phyloP scores from a whole-genome alignment of 805 yeast species.

The Maudiozyma saulgeensis region DNA sequence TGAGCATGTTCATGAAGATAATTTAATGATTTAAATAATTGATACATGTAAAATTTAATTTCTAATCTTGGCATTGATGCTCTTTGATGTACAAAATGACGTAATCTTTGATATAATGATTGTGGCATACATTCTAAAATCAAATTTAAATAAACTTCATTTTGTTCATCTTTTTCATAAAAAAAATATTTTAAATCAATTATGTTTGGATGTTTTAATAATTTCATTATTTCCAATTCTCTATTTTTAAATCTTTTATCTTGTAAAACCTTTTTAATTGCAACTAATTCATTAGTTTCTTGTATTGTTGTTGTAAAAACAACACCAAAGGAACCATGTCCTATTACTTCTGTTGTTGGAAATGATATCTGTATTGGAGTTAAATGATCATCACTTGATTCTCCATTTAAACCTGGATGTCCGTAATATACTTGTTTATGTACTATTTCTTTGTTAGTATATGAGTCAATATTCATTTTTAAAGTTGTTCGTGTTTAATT shows the following conservation, averaged over 20 bases:
- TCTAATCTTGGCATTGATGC: slow-evolving; percentile 82
- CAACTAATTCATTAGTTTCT: slow-evolving; percentile 72
- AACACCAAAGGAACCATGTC: slow-evolving; percentile 98
- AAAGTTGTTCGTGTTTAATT: not conserved
- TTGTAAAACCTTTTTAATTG: slow-evolving; percentile 92
- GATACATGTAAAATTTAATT: slow-evolving; percentile 74
- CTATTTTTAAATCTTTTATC: slow-evolving; percentile 90
- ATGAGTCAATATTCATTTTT: slow-evolving; percentile 12
- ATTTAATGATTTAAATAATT: slow-evolving; percentile 66
- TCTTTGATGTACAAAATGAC: slow-evolving; percentile 68
- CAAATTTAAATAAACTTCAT: slow-evolving; percentile 66
- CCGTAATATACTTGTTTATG: slow-evolving; percentile 24
- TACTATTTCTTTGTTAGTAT: slow-evolving; percentile 21
- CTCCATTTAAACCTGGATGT: slow-evolving; percentile 3
- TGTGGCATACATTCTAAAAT: slow-evolving; percentile 93
- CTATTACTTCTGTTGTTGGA: slow-evolving; percentile 81
- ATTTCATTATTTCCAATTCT: slow-evolving; percentile 91
- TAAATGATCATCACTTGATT: not conserved
- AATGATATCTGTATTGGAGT: slow-evolving; percentile 46
- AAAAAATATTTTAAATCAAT: slow-evolving; percentile 83
- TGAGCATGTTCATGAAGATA: slow-evolving; percentile 67
- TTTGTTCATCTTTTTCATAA: slow-evolving; percentile 58
- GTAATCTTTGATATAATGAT: slow-evolving; percentile 82
- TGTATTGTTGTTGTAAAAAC: slow-evolving; percentile 81
- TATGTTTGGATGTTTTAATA: slow-evolving; percentile 75